A percentile compares a stretch with the other conserved stretches of the same genome.
Conservation (phyloP, 148 eudicot species). For the Polygonum aviculare region DNA sequence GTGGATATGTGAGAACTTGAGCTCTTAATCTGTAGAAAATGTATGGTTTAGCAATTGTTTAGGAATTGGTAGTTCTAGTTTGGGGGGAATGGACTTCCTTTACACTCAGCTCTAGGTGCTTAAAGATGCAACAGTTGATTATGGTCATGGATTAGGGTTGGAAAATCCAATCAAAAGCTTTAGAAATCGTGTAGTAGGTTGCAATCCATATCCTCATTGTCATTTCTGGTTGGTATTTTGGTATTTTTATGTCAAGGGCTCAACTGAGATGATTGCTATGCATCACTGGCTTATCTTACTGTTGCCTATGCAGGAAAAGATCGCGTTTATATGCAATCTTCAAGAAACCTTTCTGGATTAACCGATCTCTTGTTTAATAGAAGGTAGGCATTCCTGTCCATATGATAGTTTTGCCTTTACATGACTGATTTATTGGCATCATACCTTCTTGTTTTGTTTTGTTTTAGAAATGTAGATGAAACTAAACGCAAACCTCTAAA, state of each 20-base stretch:
- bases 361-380: slow-evolving; percentile 63
- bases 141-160: no score
- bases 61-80: background rate
- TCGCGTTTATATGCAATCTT: slow-evolving; percentile 45
- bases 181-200: background rate
- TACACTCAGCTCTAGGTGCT: background rate
- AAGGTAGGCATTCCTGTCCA: slow-evolving; percentile 28
- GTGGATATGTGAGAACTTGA: no score
- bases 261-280: background rate
- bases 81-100: background rate
- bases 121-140: no score
- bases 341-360: slow-evolving; percentile 51
- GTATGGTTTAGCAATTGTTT: background rate
- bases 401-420: background rate
- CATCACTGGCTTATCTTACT: background rate
- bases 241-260: background rate
- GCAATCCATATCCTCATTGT: background rate
- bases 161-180: background rate
- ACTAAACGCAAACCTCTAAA: slow-evolving; percentile 44
- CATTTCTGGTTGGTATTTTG: background rate
- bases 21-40: background rate
- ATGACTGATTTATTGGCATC: background rate
- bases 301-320: slow-evolving; percentile 37
- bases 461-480: slow-evolving; percentile 51
- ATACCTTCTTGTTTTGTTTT: background rate